Evolutionary conservation across 2,329 filamentous ascomycete species (phyloP), one percentile per base, ranked within the genome.

Genomic region (Tolypocladium album): DNA sequence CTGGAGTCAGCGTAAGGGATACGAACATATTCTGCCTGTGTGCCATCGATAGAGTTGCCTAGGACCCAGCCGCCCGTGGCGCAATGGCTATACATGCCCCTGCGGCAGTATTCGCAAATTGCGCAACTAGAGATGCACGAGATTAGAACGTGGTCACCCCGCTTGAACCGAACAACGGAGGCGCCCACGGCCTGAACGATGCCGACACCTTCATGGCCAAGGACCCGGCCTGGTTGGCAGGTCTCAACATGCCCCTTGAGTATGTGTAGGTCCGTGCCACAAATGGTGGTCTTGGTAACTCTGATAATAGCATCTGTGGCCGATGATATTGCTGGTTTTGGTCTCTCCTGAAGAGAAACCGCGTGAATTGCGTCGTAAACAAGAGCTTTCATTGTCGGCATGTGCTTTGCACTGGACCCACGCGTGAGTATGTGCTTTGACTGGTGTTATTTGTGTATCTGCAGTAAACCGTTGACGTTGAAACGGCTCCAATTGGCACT

Each of bases 201-300:
- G 4, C 80, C 81, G 0, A 83, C 78, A 45, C 79, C 80, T 65
- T 84, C 80, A 62, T 83, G 80, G 42, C 81, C 81, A 0, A 84
- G 70, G 3, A 81, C 73, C 0, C 73, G 72, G 8, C 80, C 80
- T 0, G 72, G 70, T 7, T 73, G 63, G 56, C 75, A 76, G 1
- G 75, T 79, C 0, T 80, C 74, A 0, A 84, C 80, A 63, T 83
- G 74, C 20, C 81, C 81, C 60, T 80, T 78, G 60, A 76, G 69
- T 62, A 85, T 84, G 65, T 85, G 82, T 17, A 84, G 69, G 65
- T 85, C 82, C 0, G 78, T 78, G 27, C 80, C 80, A 65, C 81
- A 83, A 63, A 82, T 81, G 15, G 79, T 79, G 0, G 76, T 76
- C 58, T 80, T 74, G 9, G 71, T 69, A 45, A 82, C 60, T 60